These are phyloP conservation scores for Macrolepiota dolichaula DNA, from an alignment of 768 basidiomycete genomes.

Conservation along the genomic window DNA sequence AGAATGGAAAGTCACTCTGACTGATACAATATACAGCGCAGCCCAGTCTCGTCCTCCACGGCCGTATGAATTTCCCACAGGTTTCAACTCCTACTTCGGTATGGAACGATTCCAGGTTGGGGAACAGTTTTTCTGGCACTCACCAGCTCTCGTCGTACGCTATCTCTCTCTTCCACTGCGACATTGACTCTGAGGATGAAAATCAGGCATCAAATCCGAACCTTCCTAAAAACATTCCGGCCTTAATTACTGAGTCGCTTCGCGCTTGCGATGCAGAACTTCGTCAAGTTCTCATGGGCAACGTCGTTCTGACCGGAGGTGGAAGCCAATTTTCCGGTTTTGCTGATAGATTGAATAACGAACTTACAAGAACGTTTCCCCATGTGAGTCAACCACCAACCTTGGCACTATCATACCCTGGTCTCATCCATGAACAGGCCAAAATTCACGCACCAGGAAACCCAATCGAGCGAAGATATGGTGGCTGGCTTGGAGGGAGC, in stretches of 20 bases:
- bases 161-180: constrained; percentile 10
- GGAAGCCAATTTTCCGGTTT: constrained; percentile 86
- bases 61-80: constrained; percentile 95
- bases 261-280: constrained; percentile 89
- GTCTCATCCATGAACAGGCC: constrained; percentile 40
- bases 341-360: constrained; percentile 74
- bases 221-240: constrained; percentile 71
- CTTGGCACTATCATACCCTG: background rate
- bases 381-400: constrained; percentile 55
- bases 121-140: constrained; percentile 86
- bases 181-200: constrained; percentile 4
- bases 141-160: constrained; percentile 50
- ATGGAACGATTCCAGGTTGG: constrained; percentile 79
- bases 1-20: background rate
- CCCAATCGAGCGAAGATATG: constrained; percentile 84
- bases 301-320: constrained; percentile 95
- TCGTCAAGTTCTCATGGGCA: constrained; percentile 84
- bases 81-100: constrained; percentile 82
- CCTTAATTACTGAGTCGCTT: constrained; percentile 75
- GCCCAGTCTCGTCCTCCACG: constrained; percentile 54
- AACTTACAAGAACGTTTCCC: constrained; percentile 71
- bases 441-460: constrained; percentile 94
- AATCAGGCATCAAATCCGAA: constrained; percentile 52
- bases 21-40: constrained; percentile 36
- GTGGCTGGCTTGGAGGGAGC: constrained; percentile 94